Evolutionary conservation across 441 rosid genomes (phyloP).

Genomic region (Biscutella auriculata): DNA sequence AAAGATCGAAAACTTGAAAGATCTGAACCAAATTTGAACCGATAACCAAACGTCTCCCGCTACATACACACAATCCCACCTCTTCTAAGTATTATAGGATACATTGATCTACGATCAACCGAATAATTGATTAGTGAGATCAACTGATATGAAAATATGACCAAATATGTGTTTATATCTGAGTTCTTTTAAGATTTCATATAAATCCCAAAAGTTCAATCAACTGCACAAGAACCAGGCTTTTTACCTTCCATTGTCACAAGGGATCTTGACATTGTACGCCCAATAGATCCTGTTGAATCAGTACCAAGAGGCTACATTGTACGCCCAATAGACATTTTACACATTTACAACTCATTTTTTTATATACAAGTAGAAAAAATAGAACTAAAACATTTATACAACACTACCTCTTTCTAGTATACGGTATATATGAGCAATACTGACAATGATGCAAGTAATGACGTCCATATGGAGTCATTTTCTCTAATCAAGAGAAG

Average conservation of each 20-base stretch:
- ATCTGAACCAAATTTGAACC: too few relatives aligned
- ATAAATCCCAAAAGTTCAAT: conserved; percentile 69
- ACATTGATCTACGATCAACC: too few relatives aligned
- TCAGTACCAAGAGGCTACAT: conserved; percentile 41
- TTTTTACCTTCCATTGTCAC: conserved; percentile 54
- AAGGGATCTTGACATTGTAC: conserved; percentile 46
- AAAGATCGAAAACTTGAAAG: too few relatives aligned
- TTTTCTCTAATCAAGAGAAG: conserved; percentile 20
- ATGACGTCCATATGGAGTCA: conserved; percentile 42
- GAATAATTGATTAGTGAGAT: too few relatives aligned
- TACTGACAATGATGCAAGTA: conserved; percentile 55
- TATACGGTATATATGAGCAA: conserved; percentile 73
- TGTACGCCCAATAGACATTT: too few relatives aligned
- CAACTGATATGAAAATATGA: neutral
- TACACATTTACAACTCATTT: neutral
- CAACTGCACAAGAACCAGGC: conserved; percentile 82
- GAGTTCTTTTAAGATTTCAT: neutral
- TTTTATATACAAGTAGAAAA: neutral
- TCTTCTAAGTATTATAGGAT: too few relatives aligned
- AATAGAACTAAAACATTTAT: neutral
- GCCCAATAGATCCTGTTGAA: conserved; percentile 46
- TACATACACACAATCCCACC: too few relatives aligned
- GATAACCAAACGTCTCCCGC: too few relatives aligned
- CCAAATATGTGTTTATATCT: neutral
- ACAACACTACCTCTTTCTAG: conserved; percentile 63